A percentile compares a stretch with the other conserved stretches of the same genome.
Evolutionary conservation across 768 basidiomycete species (phyloP).

Genomic region (Mycena olivaceomarginata): DNA sequence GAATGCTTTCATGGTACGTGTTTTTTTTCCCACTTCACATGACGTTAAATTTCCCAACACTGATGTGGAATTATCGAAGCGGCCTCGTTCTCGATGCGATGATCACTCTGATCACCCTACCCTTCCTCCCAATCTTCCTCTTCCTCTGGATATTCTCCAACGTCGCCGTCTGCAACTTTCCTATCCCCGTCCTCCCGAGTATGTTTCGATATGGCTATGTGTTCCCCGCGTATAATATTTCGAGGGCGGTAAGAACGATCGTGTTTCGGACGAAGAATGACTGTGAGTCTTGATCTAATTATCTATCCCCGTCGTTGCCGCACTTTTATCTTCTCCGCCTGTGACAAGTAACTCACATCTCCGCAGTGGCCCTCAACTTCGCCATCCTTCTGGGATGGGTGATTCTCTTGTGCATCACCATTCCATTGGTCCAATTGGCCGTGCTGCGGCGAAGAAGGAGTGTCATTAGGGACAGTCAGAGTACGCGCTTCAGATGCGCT

Average conservation of each 20-base stretch:
- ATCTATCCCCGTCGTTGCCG: too few relatives aligned
- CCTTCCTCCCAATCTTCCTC: slow-evolving; percentile 78
- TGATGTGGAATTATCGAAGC: slow-evolving; percentile 50
- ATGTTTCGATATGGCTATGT: slow-evolving; percentile 82
- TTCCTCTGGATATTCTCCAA: slow-evolving; percentile 80
- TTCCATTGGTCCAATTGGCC: slow-evolving; percentile 67
- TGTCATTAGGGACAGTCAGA: too few relatives aligned
- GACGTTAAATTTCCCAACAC: background rate
- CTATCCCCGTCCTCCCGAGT: slow-evolving; percentile 73
- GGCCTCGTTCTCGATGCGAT: slow-evolving; percentile 78
- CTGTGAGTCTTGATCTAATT: slow-evolving; percentile 54
- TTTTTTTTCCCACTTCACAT: background rate
- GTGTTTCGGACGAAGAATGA: slow-evolving; percentile 79
- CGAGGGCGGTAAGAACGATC: slow-evolving; percentile 74
- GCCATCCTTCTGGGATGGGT: slow-evolving; percentile 76
- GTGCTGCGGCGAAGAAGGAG: too few relatives aligned
- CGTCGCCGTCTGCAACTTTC: slow-evolving; percentile 73
- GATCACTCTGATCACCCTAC: slow-evolving; percentile 70
- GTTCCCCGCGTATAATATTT: slow-evolving; percentile 83
- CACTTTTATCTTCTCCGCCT: background rate
- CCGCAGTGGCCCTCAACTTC: slow-evolving; percentile 76
- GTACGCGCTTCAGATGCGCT: too few relatives aligned
- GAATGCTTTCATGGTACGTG: slow-evolving; percentile 73
- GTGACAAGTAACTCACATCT: background rate
- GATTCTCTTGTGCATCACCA: slow-evolving; percentile 70